A percentile compares a stretch with the other conserved stretches of the same genome.
These are phyloP conservation scores for Persicaria maculosa DNA, from an alignment of 148 eudicot genomes.

Conservation along the genomic window DNA sequence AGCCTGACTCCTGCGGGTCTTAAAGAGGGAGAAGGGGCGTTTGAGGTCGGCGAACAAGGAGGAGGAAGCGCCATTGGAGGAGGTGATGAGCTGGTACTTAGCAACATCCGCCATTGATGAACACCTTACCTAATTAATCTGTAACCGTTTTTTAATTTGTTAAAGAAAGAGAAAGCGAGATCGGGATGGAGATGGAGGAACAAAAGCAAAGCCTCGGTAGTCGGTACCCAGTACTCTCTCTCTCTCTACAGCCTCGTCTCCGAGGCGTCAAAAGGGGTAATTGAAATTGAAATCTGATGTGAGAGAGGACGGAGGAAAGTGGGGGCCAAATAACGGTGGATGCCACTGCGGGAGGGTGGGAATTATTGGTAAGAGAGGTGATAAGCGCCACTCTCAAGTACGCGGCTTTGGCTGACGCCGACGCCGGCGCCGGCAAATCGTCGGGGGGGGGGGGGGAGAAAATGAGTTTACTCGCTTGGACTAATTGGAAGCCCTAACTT, in stretches of 20 bases:
- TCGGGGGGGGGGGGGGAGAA: too few relatives aligned
- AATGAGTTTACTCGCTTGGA: too few relatives aligned
- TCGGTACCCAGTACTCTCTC: too few relatives aligned
- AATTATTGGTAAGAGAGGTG: too few relatives aligned
- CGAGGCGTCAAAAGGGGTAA: too few relatives aligned
- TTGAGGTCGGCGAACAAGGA: constrained; percentile 41
- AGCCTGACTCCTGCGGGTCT: constrained; percentile 30
- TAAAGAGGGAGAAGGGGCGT: constrained; percentile 32
- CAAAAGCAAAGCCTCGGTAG: too few relatives aligned
- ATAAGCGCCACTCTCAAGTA: too few relatives aligned
- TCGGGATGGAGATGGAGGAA: background rate
- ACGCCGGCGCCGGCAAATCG: too few relatives aligned
- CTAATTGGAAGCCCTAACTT: too few relatives aligned
- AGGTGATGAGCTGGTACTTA: constrained; percentile 46
- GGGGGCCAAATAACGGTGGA: background rate
- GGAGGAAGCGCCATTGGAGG: constrained; percentile 24
- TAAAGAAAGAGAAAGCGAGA: background rate
- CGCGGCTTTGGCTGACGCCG: too few relatives aligned
- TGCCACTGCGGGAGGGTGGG: background rate
- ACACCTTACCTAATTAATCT: background rate
- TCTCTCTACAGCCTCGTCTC: too few relatives aligned
- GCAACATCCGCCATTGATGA: constrained; percentile 48
- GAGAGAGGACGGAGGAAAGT: background rate
- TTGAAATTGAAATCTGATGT: too few relatives aligned
- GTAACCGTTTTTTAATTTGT: background rate